A percentile compares a stretch with the other conserved stretches of the same genome.
These are phyloP conservation scores for Stenogyne calaminthoides DNA, from an alignment of 305 asterid species.

Conservation along the genomic window DNA sequence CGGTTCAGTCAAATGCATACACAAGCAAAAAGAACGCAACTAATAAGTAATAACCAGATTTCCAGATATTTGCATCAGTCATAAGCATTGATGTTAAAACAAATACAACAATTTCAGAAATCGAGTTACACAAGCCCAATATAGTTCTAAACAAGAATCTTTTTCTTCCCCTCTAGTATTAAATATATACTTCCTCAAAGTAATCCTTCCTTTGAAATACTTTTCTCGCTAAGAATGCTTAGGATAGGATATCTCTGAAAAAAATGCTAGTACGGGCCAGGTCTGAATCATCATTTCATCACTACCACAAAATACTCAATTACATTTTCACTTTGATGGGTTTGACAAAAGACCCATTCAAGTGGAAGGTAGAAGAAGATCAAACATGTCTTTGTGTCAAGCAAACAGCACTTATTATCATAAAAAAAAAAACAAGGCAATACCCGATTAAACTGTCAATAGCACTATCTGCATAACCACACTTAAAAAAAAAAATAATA, in stretches of 20 bases:
- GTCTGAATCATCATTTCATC: neutral
- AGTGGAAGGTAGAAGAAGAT: neutral
- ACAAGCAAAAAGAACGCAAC: no score
- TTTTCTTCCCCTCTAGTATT: neutral
- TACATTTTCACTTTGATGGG: neutral
- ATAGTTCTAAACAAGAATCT: neutral
- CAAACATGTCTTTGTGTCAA: neutral
- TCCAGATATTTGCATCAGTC: neutral
- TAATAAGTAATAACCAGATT: no score
- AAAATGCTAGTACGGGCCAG: neutral
- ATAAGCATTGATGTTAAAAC: neutral
- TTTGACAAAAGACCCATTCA: neutral
- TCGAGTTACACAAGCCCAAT: neutral
- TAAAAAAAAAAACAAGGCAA: neutral
- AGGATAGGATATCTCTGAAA: neutral
- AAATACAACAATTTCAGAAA: neutral
- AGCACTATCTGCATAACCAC: constrained; percentile 18
- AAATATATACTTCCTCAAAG: neutral
- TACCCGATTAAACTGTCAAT: neutral
- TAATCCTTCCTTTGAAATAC: neutral
- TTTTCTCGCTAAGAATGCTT: neutral
- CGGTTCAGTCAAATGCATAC: no score
- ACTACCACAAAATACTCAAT: neutral
- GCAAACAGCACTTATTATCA: neutral
- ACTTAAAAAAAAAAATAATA: constrained; percentile 1